Conservation (phyloP, 768 basidiomycete genomes). For the Lanmaoa rubissima region DNA sequence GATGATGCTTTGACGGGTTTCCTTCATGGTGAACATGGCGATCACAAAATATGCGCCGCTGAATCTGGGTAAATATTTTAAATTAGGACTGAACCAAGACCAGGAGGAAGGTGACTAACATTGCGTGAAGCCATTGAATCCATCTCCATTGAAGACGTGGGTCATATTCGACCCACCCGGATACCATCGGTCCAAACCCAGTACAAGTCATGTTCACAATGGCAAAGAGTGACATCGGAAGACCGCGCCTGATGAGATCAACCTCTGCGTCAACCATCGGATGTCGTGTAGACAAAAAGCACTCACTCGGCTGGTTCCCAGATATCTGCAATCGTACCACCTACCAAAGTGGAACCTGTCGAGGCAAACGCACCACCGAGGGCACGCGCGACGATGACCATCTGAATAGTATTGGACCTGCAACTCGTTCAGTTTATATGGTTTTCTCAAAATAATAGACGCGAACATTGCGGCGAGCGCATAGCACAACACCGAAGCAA, state of each 20-base stretch:
- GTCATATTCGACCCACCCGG: constrained; percentile 66
- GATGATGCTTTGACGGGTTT: constrained; percentile 72
- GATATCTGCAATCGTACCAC: constrained; percentile 67
- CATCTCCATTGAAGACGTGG: constrained; percentile 66
- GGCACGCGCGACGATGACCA: constrained; percentile 59
- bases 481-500: constrained; percentile 44
- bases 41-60: constrained; percentile 50
- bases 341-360: constrained; percentile 66
- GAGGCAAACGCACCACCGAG: constrained; percentile 64
- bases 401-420: constrained; percentile 46
- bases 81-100: background rate
- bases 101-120: constrained; percentile 38
- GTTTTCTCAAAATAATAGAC: background rate
- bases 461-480: constrained; percentile 33
- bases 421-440: background rate
- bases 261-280: background rate
- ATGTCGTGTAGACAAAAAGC: background rate
- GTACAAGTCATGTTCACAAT: constrained; percentile 58
- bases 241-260: constrained; percentile 49
- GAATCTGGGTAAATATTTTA: constrained; percentile 37
- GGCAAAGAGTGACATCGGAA: constrained; percentile 74
- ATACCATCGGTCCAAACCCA: constrained; percentile 60
- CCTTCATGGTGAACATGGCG: constrained; percentile 55
- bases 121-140: constrained; percentile 80
- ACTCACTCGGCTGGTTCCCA: constrained; percentile 59